These are phyloP conservation scores for Saccharomycopsis hybrid DNA, from an alignment of 1,139 yeast genomes.

Conservation along the genomic window DNA sequence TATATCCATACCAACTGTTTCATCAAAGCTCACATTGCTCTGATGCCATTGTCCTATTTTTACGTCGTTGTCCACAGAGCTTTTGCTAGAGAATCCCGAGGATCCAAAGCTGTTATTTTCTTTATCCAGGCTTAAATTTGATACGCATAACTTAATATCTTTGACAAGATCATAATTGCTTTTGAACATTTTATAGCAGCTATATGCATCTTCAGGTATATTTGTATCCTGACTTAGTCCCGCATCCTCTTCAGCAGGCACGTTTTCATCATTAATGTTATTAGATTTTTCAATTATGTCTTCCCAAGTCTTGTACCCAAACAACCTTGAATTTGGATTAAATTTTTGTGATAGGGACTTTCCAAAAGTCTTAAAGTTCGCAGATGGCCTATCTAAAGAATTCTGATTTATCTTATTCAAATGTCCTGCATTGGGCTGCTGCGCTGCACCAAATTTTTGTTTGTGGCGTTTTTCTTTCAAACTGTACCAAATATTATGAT, in stretches of 20 bases:
- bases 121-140: too few relatives aligned
- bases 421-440: neutral
- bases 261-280: neutral
- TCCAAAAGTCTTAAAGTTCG: neutral
- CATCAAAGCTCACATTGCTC: too few relatives aligned
- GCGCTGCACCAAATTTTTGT: neutral
- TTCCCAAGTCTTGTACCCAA: neutral
- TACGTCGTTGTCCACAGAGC: too few relatives aligned
- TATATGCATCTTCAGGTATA: neutral
- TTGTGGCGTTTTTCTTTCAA: neutral
- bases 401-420: neutral
- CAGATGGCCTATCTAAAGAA: neutral
- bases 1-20: too few relatives aligned
- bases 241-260: neutral
- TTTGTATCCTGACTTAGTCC: neutral
- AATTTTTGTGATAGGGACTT: neutral
- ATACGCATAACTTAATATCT: too few relatives aligned
- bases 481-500: neutral
- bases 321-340: neutral
- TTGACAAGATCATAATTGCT: neutral
- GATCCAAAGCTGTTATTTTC: too few relatives aligned
- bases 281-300: neutral
- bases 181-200: conserved; percentile 1
- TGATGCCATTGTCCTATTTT: too few relatives aligned
- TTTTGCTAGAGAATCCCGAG: too few relatives aligned